Evolutionary conservation across 495 filamentous ascomycete species (phyloP), one percentile per base, ranked within the genome.

Genomic region (Aspergillus saccharolyticus): DNA sequence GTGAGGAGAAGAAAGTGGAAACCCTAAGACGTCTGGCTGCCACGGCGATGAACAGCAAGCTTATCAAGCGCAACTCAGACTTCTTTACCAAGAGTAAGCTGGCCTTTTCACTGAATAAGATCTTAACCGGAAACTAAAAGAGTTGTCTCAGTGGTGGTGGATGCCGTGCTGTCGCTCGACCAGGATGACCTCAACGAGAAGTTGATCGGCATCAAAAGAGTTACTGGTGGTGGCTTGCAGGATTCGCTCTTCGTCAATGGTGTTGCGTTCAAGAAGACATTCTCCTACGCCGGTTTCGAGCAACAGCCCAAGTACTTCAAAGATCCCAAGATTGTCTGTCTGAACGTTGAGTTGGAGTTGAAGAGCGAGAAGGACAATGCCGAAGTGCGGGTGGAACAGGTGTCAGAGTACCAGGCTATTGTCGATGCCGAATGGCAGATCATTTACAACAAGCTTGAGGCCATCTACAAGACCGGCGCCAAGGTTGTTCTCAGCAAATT

Each of bases 391-490:
- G 91, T 98, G 47, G 94, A 97, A 75, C 94, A 97, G 68, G 94
- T 98, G 56, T 96, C 93, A 25, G 94, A 98, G 77, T 98, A 98
- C 79, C 94, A 98, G 76, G 94, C 94, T 49, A 96, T 98, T 65
- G 94, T 98, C 69, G 94, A 98, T 70, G 94, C 94, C 43, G 94
- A 98, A 74, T 98, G 94, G 94, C 89, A 96, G 76, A 98, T 98
- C 69, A 98, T 98, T 71, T 96, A 85, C 84, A 91, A 97, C 81
- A 98, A 98, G 81, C 85, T 97, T 64, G 93, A 98, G 75, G 91
- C 92, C 24, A 75, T 93, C 50, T 82, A 90, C 81, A 86, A 91
- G 69, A 96, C 93, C 4, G 94, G 93, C 47, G 94, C 94, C 43
- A 95, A 96, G 80, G 91, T 98, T 57, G 90, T 98, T 22, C 83